A percentile compares a stretch with the other conserved stretches of the same genome.
These are phyloP conservation scores for Auriculariales sp. DNA, from an alignment of 768 basidiomycete genomes.

Conservation along the genomic window DNA sequence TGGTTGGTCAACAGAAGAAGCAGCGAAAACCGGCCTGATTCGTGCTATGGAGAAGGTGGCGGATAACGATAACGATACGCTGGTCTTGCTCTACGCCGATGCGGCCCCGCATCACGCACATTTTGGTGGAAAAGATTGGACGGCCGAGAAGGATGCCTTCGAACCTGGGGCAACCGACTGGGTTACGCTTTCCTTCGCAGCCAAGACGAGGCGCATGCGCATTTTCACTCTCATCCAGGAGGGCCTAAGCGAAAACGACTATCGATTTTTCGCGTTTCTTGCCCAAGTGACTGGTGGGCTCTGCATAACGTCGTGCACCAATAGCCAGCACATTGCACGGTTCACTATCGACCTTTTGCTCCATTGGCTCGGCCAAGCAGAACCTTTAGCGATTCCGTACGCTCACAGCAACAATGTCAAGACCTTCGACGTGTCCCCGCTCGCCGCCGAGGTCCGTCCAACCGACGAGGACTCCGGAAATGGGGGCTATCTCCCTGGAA, in stretches of 20 bases:
- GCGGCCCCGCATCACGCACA: slow-evolving; percentile 15
- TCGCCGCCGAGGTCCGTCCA: slow-evolving; percentile 5
- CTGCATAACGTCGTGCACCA: slow-evolving; percentile 9
- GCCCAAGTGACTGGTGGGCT: slow-evolving; percentile 13
- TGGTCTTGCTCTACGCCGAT: slow-evolving; percentile 17
- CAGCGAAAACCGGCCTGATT: slow-evolving; percentile 16
- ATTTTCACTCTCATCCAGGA: slow-evolving; percentile 12
- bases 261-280: slow-evolving; percentile 12
- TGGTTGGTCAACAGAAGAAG: slow-evolving; percentile 11
- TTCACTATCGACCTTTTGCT: slow-evolving; percentile 14
- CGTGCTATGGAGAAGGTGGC: slow-evolving; percentile 12
- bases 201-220: slow-evolving; percentile 11
- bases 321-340: slow-evolving; percentile 11
- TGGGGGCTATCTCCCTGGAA: slow-evolving; percentile 12
- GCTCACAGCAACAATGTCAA: slow-evolving; percentile 5
- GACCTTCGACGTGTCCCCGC: slow-evolving; percentile 10
- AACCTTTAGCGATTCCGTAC: neutral
- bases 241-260: slow-evolving; percentile 1
- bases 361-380: slow-evolving; percentile 13
- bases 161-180: slow-evolving; percentile 14
- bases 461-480: slow-evolving; percentile 9
- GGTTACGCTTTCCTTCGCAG: slow-evolving; percentile 14
- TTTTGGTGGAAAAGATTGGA: slow-evolving; percentile 9
- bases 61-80: slow-evolving; percentile 11
- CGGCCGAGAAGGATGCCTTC: slow-evolving; percentile 11